Base-by-base conservation (phyloP, 495 filamentous ascomycete genomes). In the Alectoria sarmentosa region DNA sequence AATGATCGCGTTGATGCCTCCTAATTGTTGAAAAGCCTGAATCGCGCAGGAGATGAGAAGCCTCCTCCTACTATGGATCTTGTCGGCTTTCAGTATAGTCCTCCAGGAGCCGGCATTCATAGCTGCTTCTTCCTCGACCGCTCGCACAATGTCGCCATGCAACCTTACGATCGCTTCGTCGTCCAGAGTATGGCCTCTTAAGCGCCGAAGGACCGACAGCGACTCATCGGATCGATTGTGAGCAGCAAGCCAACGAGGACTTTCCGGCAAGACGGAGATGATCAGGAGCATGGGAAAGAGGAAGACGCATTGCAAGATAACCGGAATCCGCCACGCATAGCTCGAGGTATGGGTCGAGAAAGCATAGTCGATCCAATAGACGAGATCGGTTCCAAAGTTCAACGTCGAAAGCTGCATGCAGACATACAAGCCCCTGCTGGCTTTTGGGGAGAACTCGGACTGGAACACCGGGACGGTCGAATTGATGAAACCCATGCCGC, bases 341-440 rank as follows among this genome's bases (percentile, higher is more conserved):
- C 71, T 75, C 11, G 42, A 39, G 0, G 34, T 34, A 10, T 73
- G 68, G 56, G 70, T 69, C n/a, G 73, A 76, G 72, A 80, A 79
- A 17, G 67, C 79, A 57, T 78, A 78, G 62, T 81, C 77, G 52
- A 81, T 74, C 79, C 79, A 81, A 65, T 81, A 80, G 28, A 72
- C 76, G 48, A 81, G 72, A n/a, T 75, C 75, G 62, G 80, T 78
- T 15, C 77, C 79, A 48, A 75, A 73, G 26, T 70, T 70, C 13
- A 37, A 74, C 62, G 58, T 76, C 69, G 62, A 77, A 34, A 54
- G 71, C 63, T 61, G 75, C 76, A 64, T 77, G 67, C 55, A 77
- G 68, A 76, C 76, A 42, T 75, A 65, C 30, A 70, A 37, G 10
- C 74, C 73, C 54, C 72, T 37, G 6, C 42, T 73, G 21, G 70